Percentiles rank a stretch among this genome's conserved stretches.
Conservation (phyloP, 176 grass and related monocot species). For the Microstegium vimineum region DNA sequence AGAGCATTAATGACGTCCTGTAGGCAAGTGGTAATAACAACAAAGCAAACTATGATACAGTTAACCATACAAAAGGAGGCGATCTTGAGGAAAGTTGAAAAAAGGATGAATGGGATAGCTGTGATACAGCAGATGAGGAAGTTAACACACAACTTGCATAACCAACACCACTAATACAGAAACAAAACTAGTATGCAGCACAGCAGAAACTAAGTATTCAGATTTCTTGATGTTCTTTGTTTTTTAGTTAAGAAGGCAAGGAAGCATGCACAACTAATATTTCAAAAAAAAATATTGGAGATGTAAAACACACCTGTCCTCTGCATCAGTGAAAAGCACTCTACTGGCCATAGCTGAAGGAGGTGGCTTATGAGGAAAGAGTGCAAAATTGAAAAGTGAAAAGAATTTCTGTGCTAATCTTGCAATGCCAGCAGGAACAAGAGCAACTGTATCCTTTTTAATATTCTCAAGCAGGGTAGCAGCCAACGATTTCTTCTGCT, state of each 20-base stretch:
- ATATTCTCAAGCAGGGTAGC: constrained; percentile 80
- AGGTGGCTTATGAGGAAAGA: constrained; percentile 89
- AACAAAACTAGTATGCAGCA: neutral
- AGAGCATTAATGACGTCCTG: neutral
- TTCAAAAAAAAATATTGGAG: neutral
- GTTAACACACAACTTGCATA: constrained; percentile 21
- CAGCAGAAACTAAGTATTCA: constrained; percentile 15
- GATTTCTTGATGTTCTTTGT: neutral
- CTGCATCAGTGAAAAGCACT: constrained; percentile 95
- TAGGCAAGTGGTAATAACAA: constrained; percentile 11
- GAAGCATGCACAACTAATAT: neutral
- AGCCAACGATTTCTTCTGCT: constrained; percentile 77
- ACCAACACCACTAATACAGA: neutral
- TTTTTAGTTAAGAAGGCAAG: constrained; percentile 7
- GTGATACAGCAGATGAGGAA: constrained; percentile 13
- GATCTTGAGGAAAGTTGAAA: constrained; percentile 4
- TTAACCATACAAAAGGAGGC: constrained; percentile 18
- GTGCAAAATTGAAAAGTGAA: constrained; percentile 53
- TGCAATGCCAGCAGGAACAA: constrained; percentile 71
- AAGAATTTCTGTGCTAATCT: constrained; percentile 66
- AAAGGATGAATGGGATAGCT: neutral
- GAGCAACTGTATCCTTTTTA: constrained; percentile 70
- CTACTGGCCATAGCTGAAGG: constrained; percentile 58
- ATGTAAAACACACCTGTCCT: constrained; percentile 62
- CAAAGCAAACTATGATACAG: constrained; percentile 15